phyloP scores from a whole-genome alignment of 1,284 basidiomycete species.

The Cryptococcus sp. region DNA sequence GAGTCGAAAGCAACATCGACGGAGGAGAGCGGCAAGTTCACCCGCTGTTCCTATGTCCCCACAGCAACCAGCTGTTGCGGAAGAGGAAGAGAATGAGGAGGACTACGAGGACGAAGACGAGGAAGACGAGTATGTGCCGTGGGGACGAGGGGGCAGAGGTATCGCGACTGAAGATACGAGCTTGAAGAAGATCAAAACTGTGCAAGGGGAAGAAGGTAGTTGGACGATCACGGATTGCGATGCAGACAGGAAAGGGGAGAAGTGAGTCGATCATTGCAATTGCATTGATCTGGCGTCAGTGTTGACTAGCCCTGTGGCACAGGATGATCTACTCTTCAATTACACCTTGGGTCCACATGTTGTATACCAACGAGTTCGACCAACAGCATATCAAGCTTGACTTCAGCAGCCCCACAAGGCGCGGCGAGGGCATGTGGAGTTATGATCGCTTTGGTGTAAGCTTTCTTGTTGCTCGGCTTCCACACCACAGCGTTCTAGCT shows the following conservation, averaged over 20 bases:
- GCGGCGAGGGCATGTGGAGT: slow-evolving; percentile 13
- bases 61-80: neutral
- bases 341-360: slow-evolving; percentile 78
- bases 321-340: slow-evolving; percentile 93
- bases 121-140: slow-evolving; percentile 29
- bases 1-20: slow-evolving; percentile 50
- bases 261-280: slow-evolving; percentile 55
- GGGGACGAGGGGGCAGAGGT: slow-evolving; percentile 15
- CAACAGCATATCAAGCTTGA: slow-evolving; percentile 70
- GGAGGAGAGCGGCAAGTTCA: slow-evolving; percentile 8
- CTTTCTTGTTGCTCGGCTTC: neutral
- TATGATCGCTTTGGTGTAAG: slow-evolving; percentile 61
- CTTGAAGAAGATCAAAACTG: slow-evolving; percentile 74
- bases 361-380: slow-evolving; percentile 72
- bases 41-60: slow-evolving; percentile 1
- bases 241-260: slow-evolving; percentile 85
- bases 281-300: neutral
- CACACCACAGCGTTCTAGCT: neutral
- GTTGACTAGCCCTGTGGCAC: slow-evolving; percentile 11
- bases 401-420: slow-evolving; percentile 60
- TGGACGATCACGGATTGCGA: slow-evolving; percentile 98
- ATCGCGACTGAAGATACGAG: slow-evolving; percentile 57
- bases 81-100: slow-evolving; percentile 16
- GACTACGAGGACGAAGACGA: slow-evolving; percentile 21
- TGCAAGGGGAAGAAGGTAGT: slow-evolving; percentile 70